A percentile compares a stretch with the other conserved stretches of the same genome.
These are phyloP conservation scores for Gyromitra esculenta DNA, from an alignment of 2,329 filamentous ascomycete species.

Conservation along the genomic window DNA sequence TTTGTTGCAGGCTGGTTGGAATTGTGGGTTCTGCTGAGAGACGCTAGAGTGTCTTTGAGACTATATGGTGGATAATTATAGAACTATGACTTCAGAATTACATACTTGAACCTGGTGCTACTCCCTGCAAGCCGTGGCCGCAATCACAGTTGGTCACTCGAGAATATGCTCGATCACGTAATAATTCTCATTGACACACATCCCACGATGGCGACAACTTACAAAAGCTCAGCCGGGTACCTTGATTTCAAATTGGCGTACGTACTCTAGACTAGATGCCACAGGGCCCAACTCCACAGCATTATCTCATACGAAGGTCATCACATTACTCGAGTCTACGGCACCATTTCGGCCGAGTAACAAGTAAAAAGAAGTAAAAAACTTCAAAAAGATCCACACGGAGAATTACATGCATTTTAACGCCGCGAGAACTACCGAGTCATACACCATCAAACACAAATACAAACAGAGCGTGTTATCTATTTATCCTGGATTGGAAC, in stretches of 20 bases:
- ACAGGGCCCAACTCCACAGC: too few species aligned
- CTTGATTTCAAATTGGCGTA: background rate
- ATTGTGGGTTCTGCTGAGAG: background rate
- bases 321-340: background rate
- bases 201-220: background rate
- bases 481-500: conserved; percentile 75
- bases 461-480: background rate
- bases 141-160: background rate
- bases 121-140: background rate
- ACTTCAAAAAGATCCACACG: background rate
- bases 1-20: too few species aligned
- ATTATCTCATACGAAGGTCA: background rate
- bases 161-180: background rate
- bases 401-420: background rate
- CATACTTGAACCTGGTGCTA: too few species aligned
- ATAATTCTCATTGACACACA: too few species aligned
- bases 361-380: background rate
- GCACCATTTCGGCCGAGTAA: background rate
- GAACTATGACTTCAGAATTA: too few species aligned
- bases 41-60: background rate
- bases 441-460: background rate
- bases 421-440: background rate
- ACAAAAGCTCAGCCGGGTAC: background rate
- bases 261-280: too few species aligned
- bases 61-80: background rate